Evolutionary conservation across 1,139 yeast genomes (phyloP), one percentile per base, ranked within the genome.

Genomic region (Hemisphaericaspora xylanilytica): DNA sequence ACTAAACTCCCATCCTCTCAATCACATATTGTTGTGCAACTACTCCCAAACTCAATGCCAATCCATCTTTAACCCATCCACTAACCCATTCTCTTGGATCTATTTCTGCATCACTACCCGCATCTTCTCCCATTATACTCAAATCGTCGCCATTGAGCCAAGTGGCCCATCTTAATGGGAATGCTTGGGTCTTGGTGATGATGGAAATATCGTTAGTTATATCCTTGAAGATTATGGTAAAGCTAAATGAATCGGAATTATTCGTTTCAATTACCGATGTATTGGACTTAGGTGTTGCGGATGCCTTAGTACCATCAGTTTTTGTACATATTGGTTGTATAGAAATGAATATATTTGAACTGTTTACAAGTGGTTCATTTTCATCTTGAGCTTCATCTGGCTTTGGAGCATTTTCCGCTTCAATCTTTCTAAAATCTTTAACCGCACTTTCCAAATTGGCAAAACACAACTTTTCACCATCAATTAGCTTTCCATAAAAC

Each of bases 51-150:
- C 89, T 73, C 48, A 89, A 72, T 24, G 81, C 80, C 40, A 92
- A 69, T 0, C 96, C 95, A 50, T 85, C 87, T 53, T 79, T 84
- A 30, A 92, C 75, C 97, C 97, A 90, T 43, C 80, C 92, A 38
- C 78, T 74, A n/a, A 92, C 95, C 98, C 98, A 92, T 48, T 87
- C 96, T 38, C 88, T 73, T 10, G 97, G 97, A 58, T 90, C 96
- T 31, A 89, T 40, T 11, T 33, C 46, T 21, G 31, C 39, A 22
- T 22, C 26, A 49, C 56, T 41, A 53, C n/a, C 26, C 5, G n/a
- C 26, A 9, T 54, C 56, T 14, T 55, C 58, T 11, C 53, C 52
- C 28, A 61, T 58, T 29, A 59, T 59, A 14, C 63, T 63, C 49
- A 42, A 66, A 28, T 55, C 64, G 41, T 59, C 67, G 22, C 72